phyloP scores from a whole-genome alignment of 2,329 filamentous ascomycete genomes.

The Phaeosphaeria sp. region DNA sequence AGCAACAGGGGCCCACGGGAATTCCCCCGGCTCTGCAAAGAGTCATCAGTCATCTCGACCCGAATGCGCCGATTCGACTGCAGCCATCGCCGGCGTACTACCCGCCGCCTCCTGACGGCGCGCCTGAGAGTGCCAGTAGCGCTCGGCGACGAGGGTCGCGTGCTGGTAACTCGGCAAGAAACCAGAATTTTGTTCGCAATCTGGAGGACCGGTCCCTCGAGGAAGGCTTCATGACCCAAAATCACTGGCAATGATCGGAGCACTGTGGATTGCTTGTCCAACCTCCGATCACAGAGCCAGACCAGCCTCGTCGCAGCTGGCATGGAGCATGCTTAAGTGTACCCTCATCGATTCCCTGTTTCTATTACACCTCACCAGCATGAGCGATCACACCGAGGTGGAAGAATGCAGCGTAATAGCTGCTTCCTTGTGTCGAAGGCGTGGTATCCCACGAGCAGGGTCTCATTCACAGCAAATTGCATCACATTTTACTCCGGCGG shows the following conservation, averaged over 20 bases:
- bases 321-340: not conserved
- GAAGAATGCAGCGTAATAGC: not conserved
- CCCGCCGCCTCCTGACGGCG: slow-evolving; percentile 86
- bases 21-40: slow-evolving; percentile 92
- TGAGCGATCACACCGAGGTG: not conserved
- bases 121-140: slow-evolving; percentile 69
- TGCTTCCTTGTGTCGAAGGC: slow-evolving; percentile 2
- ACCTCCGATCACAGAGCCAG: not conserved
- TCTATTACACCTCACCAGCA: not conserved
- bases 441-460: slow-evolving; percentile 13
- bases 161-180: slow-evolving; percentile 64
- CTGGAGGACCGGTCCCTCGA: slow-evolving; percentile 93
- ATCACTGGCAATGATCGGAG: slow-evolving; percentile 69
- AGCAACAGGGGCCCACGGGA: slow-evolving; percentile 87
- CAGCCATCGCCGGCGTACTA: slow-evolving; percentile 98
- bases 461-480: slow-evolving; percentile 18
- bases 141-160: slow-evolving; percentile 79
- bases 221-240: slow-evolving; percentile 80
- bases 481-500: slow-evolving; percentile 9
- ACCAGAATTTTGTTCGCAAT: slow-evolving; percentile 92
- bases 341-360: not conserved
- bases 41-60: slow-evolving; percentile 94
- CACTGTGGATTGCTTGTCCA: not conserved
- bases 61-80: slow-evolving; percentile 88
- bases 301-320: not conserved